These are phyloP conservation scores for Balansia obtecta DNA, from an alignment of 2,329 filamentous ascomycete genomes.

Conservation along the genomic window DNA sequence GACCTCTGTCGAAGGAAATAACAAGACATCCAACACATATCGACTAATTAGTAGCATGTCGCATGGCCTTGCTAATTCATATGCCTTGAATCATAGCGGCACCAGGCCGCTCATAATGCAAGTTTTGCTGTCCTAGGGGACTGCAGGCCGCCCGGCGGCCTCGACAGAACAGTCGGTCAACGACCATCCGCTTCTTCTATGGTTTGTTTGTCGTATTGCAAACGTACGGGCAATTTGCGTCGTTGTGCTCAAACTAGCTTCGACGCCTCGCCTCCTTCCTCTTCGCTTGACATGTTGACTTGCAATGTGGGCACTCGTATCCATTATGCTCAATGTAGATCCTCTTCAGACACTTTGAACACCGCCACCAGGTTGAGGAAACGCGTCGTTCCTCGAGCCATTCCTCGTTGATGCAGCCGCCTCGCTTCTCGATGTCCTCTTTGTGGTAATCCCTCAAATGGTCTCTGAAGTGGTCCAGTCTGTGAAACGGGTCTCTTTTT, in stretches of 20 bases:
- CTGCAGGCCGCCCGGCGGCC: background rate
- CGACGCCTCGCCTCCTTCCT: slow-evolving; percentile 23
- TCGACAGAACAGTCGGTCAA: no score
- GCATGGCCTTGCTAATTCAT: background rate
- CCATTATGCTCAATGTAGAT: slow-evolving; percentile 27
- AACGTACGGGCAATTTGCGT: no score
- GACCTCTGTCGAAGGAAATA: no score
- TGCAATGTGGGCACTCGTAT: slow-evolving; percentile 36
- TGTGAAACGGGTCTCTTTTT: slow-evolving; percentile 32
- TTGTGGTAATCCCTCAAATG: slow-evolving; percentile 43
- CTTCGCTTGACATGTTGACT: slow-evolving; percentile 31
- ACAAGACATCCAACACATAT: no score
- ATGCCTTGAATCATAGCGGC: background rate
- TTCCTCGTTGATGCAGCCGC: slow-evolving; percentile 21
- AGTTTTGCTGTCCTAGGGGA: background rate
- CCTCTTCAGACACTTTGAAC: slow-evolving; percentile 36
- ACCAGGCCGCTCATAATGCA: background rate
- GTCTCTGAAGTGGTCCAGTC: slow-evolving; percentile 44
- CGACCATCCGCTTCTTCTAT: no score
- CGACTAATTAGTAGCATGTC: no score
- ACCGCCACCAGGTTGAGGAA: slow-evolving; percentile 38
- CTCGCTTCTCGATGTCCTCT: slow-evolving; percentile 40
- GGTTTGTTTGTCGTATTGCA: background rate
- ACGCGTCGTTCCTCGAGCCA: slow-evolving; percentile 29
- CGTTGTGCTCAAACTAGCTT: slow-evolving; percentile 6